phyloP scores from a whole-genome alignment of 1,284 basidiomycete species.

The Uromyces viciae-fabae region DNA sequence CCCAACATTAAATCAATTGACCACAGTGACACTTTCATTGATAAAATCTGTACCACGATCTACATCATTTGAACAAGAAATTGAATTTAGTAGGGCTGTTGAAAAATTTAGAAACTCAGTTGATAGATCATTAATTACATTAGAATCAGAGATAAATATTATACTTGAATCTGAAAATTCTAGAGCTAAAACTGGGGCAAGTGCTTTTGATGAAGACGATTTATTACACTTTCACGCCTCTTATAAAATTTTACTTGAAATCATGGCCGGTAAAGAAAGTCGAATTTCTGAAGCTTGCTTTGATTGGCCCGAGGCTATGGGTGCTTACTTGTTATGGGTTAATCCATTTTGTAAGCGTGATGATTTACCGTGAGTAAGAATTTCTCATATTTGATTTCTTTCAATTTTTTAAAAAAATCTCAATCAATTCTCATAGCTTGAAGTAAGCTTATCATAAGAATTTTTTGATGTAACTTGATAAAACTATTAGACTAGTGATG shows the following conservation, averaged over 20 bases:
- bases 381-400: neutral
- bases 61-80: constrained; percentile 19
- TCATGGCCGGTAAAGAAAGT: constrained; percentile 53
- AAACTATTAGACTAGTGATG: constrained; percentile 27
- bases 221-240: constrained; percentile 53
- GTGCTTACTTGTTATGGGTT: constrained; percentile 53
- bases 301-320: constrained; percentile 55
- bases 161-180: constrained; percentile 47
- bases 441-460: too few relatives aligned
- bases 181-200: constrained; percentile 2
- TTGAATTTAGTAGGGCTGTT: constrained; percentile 1
- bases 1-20: constrained; percentile 42
- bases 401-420: too few relatives aligned
- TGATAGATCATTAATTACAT: constrained; percentile 8
- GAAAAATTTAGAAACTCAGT: constrained; percentile 31
- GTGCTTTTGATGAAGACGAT: constrained; percentile 50
- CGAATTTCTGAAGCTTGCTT: constrained; percentile 54
- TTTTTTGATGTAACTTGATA: too few relatives aligned
- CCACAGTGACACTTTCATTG: constrained; percentile 29
- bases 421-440: too few relatives aligned
- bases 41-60: constrained; percentile 30
- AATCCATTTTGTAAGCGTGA: constrained; percentile 48
- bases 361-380: constrained; percentile 28
- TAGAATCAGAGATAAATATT: constrained; percentile 48
- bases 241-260: constrained; percentile 35